These are phyloP conservation scores for Penicillium glabrum DNA, from an alignment of 2,329 filamentous ascomycete genomes.

Conservation along the genomic window DNA sequence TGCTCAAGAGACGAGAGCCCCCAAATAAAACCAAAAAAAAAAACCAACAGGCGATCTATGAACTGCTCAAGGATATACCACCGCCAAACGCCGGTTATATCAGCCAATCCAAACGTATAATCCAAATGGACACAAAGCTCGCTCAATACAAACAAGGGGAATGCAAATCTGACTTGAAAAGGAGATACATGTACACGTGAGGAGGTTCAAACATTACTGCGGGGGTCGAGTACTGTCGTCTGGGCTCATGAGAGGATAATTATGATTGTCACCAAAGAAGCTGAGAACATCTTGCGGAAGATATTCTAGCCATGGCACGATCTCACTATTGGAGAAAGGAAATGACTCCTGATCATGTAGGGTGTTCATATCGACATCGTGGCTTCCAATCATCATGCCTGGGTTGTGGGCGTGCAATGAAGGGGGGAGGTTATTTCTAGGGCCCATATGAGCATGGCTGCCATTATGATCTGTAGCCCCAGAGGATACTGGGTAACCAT, in stretches of 20 bases:
- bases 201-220: constrained; percentile 15
- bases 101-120: background rate
- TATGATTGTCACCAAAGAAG: constrained; percentile 48
- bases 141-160: background rate
- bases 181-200: constrained; percentile 18
- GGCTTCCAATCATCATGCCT: constrained; percentile 69
- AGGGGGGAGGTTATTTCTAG: constrained; percentile 19
- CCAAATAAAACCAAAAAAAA: background rate
- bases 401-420: constrained; percentile 19
- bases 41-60: background rate
- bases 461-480: constrained; percentile 15
- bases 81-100: constrained; percentile 2
- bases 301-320: constrained; percentile 75
- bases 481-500: constrained; percentile 24
- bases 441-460: constrained; percentile 14
- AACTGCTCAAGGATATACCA: background rate
- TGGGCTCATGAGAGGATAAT: constrained; percentile 33
- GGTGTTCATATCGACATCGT: constrained; percentile 72
- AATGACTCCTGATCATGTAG: constrained; percentile 47
- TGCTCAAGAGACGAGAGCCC: background rate
- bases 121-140: background rate
- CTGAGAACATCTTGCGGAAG: constrained; percentile 65
- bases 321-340: constrained; percentile 54
- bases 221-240: constrained; percentile 25
- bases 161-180: constrained; percentile 8